Evolutionary conservation across 164 flowering plant genomes (phyloP), one percentile per base, ranked within the genome.

Genomic region (Sextonia rubra): DNA sequence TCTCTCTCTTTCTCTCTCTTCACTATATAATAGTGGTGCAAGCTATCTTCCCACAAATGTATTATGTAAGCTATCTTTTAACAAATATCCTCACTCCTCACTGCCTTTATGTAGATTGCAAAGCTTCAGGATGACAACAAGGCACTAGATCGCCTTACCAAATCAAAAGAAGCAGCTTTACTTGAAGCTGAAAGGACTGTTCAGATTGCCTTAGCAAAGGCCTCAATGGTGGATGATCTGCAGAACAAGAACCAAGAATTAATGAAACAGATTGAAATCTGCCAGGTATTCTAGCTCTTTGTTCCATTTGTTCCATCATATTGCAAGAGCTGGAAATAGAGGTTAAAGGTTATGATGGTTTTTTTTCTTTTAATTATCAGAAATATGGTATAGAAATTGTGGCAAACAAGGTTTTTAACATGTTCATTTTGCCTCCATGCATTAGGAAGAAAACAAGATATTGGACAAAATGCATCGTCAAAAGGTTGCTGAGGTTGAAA

Each of bases 211-310:
- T 48, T 90, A 72, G 88, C 87, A 74, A 90, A 88, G 72, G 94
- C 94, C 29, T 83, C 94, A 2, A 64, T 88, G 77, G 92, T 90
- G 70, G 94, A 90, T 82, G 94, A 90, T 83, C 70, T 90, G 44
- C 94, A 88, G 68, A 90, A 90, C 80, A 90, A 85, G 73, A 90
- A 90, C 73, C 94, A 90, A 75, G 90, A 90, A 44, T 77, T 90
- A 60, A 80, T 82, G 88, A 90, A 87, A 73, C 94, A 90, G 80
- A 85, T 88, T 25, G 91, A 90, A 60, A 90, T 90, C 64, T 88
- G 94, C 78, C 94, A 88, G 94, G 94, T 90, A 75, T 27, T 64
- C 15, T 66, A 49, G 20, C n/a, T 55, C 26, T 68, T 55, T 49
- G 30, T 26, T 4, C 60, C 7, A 8, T 24, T 30, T 26, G 17